Percentiles rank a stretch among this genome's conserved stretches.
phyloP scores from a whole-genome alignment of 805 yeast genomes.

The Saturnispora bothae region DNA sequence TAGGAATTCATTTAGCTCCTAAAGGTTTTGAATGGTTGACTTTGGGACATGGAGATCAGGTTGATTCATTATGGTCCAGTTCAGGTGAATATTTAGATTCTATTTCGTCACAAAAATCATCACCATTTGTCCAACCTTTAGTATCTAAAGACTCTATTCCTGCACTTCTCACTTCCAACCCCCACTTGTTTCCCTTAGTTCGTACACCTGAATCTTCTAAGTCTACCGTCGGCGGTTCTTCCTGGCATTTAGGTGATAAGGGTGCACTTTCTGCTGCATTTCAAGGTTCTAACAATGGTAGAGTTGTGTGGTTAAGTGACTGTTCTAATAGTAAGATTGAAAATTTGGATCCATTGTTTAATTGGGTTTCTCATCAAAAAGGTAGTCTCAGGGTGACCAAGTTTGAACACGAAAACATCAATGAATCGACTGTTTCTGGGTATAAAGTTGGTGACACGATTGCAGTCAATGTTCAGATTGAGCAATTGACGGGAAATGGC shows the following conservation, averaged over 20 bases:
- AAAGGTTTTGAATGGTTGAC: too few species aligned
- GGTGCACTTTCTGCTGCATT: slow-evolving; percentile 65
- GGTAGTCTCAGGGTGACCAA: slow-evolving; percentile 48
- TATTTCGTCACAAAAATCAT: too few species aligned
- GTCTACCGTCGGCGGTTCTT: slow-evolving; percentile 31
- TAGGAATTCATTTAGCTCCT: slow-evolving; percentile 81
- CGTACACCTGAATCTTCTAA: slow-evolving; percentile 52
- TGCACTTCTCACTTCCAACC: slow-evolving; percentile 59
- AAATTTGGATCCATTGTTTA: slow-evolving; percentile 34
- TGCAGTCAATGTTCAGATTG: slow-evolving; percentile 40
- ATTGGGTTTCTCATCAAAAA: slow-evolving; percentile 69
- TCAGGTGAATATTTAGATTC: too few species aligned
- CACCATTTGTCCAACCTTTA: too few species aligned
- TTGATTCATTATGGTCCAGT: too few species aligned
- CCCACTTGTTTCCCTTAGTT: slow-evolving; percentile 59
- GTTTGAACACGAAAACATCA: slow-evolving; percentile 42
- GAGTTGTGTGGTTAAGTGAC: slow-evolving; percentile 59
- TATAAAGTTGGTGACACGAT: slow-evolving; percentile 75
- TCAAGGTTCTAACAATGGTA: slow-evolving; percentile 71
- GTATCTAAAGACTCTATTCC: too few species aligned
- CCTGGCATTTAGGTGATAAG: slow-evolving; percentile 78
- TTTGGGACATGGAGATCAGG: too few species aligned
- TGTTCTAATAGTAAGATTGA: slow-evolving; percentile 32
- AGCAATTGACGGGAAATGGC: slow-evolving; percentile 34
- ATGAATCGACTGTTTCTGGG: slow-evolving; percentile 19